Evolutionary conservation across 805 yeast species (phyloP).

Genomic region (Huiozyma naganishii): DNA sequence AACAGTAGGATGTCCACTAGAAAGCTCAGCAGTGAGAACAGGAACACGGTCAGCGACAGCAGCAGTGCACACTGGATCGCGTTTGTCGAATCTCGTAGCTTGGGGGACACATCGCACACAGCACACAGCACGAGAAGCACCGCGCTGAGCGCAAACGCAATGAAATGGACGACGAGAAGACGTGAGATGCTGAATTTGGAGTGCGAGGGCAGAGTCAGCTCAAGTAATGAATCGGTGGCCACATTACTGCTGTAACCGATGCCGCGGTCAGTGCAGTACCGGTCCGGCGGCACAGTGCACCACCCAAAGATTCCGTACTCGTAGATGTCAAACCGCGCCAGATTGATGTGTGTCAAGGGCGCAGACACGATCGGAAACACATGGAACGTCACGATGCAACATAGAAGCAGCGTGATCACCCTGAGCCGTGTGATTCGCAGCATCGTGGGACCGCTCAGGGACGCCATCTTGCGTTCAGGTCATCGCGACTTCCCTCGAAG

Average conservation of each 20-base stretch:
- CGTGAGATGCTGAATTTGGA: constrained; percentile 50
- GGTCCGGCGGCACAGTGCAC: constrained; percentile 30
- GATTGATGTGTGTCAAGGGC: constrained; percentile 43
- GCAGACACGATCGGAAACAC: constrained; percentile 48
- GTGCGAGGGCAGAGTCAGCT: constrained; percentile 44
- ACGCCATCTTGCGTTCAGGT: background rate
- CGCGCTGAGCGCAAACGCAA: constrained; percentile 46
- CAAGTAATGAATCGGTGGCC: constrained; percentile 27
- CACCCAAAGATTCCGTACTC: constrained; percentile 65
- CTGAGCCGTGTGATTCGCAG: background rate
- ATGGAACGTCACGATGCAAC: constrained; percentile 30
- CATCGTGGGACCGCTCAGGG: background rate
- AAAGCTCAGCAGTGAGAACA: constrained; percentile 62
- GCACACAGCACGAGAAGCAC: constrained; percentile 35
- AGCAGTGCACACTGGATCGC: constrained; percentile 30
- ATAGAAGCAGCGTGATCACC: background rate
- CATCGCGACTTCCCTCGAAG: background rate
- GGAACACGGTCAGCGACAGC: constrained; percentile 56
- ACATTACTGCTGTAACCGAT: constrained; percentile 14
- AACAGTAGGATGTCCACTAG: constrained; percentile 75
- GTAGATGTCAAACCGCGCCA: constrained; percentile 40
- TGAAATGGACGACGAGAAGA: constrained; percentile 56
- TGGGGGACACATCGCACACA: constrained; percentile 26
- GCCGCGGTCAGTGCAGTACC: constrained; percentile 9
- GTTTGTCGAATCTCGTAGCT: constrained; percentile 34